These are phyloP conservation scores for Diaporthe ampelina DNA, from an alignment of 2,329 filamentous ascomycete genomes.

Conservation along the genomic window DNA sequence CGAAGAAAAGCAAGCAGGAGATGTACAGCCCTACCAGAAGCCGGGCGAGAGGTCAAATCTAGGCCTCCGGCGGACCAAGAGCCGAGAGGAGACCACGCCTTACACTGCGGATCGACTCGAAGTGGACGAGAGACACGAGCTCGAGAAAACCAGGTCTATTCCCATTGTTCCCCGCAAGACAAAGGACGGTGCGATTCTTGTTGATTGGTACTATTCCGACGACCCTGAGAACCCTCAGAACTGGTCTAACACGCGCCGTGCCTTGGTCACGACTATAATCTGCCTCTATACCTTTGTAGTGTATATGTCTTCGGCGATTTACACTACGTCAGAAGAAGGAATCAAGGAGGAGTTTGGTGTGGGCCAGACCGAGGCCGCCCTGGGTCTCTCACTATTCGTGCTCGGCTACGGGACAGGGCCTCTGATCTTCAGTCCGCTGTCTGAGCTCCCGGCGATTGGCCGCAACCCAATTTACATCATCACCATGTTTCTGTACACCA, in stretches of 20 bases:
- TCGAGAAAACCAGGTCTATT: constrained; percentile 48
- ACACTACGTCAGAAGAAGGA: constrained; percentile 52
- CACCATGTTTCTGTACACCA: constrained; percentile 77
- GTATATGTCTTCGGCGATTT: constrained; percentile 55
- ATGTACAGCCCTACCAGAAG: constrained; percentile 42
- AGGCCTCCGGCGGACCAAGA: constrained; percentile 44
- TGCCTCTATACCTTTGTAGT: constrained; percentile 67
- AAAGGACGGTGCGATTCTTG: constrained; percentile 49
- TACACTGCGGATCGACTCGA: constrained; percentile 46
- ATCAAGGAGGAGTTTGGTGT: constrained; percentile 66
- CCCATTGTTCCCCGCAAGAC: constrained; percentile 49
- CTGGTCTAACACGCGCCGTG: constrained; percentile 57
- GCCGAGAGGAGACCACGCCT: constrained; percentile 46
- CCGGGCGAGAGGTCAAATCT: constrained; percentile 34
- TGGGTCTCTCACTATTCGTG: constrained; percentile 71
- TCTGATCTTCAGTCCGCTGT: constrained; percentile 69
- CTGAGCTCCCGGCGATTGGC: constrained; percentile 71
- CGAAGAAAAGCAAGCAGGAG: constrained; percentile 44
- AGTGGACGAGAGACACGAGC: constrained; percentile 45
- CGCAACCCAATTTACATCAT: constrained; percentile 77
- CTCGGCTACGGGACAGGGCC: constrained; percentile 59
- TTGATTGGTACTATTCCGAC: constrained; percentile 60
- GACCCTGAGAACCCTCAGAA: constrained; percentile 67
- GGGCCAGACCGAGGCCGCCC: constrained; percentile 59
- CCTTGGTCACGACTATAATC: constrained; percentile 54